Evolutionary conservation across 1,139 yeast genomes (phyloP).

Genomic region (Kodamaea alishanica): DNA sequence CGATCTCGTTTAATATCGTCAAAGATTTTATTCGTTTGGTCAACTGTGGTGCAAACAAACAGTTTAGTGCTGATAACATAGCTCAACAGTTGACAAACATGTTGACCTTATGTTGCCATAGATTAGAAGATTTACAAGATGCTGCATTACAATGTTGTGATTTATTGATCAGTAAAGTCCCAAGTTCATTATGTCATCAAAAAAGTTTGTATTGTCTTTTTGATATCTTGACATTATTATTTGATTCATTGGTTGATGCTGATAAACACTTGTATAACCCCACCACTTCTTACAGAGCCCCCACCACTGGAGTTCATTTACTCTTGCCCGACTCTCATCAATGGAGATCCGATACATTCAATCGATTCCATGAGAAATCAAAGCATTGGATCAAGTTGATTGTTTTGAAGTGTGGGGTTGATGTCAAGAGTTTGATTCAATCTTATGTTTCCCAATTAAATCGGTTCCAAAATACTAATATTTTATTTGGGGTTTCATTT

Average conservation of each 20-base stretch:
- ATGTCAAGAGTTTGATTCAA: conserved; percentile 74
- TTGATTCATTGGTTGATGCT: conserved; percentile 82
- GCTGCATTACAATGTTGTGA: conserved; percentile 82
- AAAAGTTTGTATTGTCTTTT: conserved; percentile 71
- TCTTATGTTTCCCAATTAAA: conserved; percentile 60
- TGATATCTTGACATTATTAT: conserved; percentile 73
- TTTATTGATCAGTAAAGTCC: conserved; percentile 60
- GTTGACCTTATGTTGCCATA: conserved; percentile 71
- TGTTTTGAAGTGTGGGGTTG: conserved; percentile 59
- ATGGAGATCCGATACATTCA: conserved; percentile 72
- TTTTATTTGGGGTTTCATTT: conserved; percentile 80
- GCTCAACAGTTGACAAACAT: conserved; percentile 71
- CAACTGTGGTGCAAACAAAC: conserved; percentile 44
- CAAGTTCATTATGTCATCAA: conserved; percentile 76
- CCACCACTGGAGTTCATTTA: conserved; percentile 53
- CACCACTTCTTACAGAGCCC: conserved; percentile 61
- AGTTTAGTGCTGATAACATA: conserved; percentile 55
- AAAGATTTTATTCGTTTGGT: conserved; percentile 52
- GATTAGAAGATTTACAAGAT: conserved; percentile 70
- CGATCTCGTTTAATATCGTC: conserved; percentile 59
- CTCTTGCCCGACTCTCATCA: conserved; percentile 73
- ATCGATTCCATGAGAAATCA: conserved; percentile 56
- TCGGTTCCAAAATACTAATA: conserved; percentile 28
- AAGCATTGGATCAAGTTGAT: conserved; percentile 60
- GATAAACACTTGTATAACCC: conserved; percentile 86